phyloP scores from a whole-genome alignment of 352 stramenopile genomes.

The Globisporangium alternatum region DNA sequence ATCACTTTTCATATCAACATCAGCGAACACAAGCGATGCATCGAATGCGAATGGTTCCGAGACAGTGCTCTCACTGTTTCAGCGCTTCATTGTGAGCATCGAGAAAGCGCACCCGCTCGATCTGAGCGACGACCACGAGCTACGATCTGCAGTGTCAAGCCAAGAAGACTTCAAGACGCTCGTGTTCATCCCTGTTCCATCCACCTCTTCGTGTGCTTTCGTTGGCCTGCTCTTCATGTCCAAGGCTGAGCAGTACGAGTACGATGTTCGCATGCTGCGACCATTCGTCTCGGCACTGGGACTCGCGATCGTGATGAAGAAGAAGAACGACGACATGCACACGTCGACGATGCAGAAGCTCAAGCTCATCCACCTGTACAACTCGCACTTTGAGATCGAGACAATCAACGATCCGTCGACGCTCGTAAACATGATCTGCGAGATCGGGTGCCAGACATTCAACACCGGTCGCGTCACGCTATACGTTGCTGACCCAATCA shows the following conservation, averaged over 20 bases:
- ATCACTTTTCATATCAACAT: slow-evolving; percentile 14
- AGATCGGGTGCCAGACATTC: slow-evolving; percentile 65
- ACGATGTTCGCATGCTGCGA: slow-evolving; percentile 30
- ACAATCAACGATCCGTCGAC: slow-evolving; percentile 68
- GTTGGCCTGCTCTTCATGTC: slow-evolving; percentile 14
- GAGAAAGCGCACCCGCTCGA: slow-evolving; percentile 33
- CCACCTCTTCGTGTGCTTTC: slow-evolving; percentile 21
- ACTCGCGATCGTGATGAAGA: slow-evolving; percentile 43
- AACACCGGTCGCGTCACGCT: slow-evolving; percentile 66
- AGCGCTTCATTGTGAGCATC: slow-evolving; percentile 37
- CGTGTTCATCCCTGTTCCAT: slow-evolving; percentile 51
- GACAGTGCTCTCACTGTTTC: slow-evolving; percentile 23
- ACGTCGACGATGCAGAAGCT: slow-evolving; percentile 62
- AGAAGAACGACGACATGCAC: slow-evolving; percentile 57
- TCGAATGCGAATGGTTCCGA: neutral
- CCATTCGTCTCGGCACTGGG: slow-evolving; percentile 49
- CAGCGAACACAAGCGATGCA: neutral
- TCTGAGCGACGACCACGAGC: slow-evolving; percentile 30
- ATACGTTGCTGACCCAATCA: slow-evolving; percentile 74
- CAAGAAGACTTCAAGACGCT: slow-evolving; percentile 21
- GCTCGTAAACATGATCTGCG: slow-evolving; percentile 71
- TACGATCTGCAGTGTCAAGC: slow-evolving; percentile 23
- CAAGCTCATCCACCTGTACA: slow-evolving; percentile 63
- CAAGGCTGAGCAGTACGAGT: neutral
- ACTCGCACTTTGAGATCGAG: slow-evolving; percentile 62